Base-by-base conservation (phyloP, 139 green algal genomes). In the Tetraselmis striata region DNA sequence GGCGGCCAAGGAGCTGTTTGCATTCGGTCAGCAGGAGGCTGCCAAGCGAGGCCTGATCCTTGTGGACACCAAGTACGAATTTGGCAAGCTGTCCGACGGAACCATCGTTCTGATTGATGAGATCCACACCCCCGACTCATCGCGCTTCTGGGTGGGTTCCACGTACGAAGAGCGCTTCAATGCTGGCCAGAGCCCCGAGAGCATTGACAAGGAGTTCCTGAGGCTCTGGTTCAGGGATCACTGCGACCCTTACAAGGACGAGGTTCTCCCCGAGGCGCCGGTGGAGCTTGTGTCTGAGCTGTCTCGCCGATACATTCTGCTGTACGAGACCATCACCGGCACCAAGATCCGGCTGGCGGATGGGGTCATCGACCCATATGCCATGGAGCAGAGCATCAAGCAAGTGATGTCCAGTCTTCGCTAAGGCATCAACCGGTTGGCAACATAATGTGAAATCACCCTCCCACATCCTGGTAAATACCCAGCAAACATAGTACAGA, bases 131-230 rank as follows among this genome's bases (percentile, higher is more conserved):
- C 97, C 97, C 26, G 97, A 99, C 88, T 95, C 88, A 24, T 94
- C 87, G 79, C 86, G 91, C 79, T 93, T 85, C 75, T 90, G 88
- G 88, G 75, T 99, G 23, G 90, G 90, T 1, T 88, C 94, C 84
- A 93, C 82, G 0, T 99, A 98, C 79, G 90, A 95, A 77, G 86
- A 88, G 84, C 85, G 95, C 26, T 90, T 95, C 79, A 88, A 89
- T 5, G 85, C 84, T 0, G 92, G 92, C 0, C 76, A 79, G 27
- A 99, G 87, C 96, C 94, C 58, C 26, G 89, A 98, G 85, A 99
- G 95, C 88, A 97, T 99, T 24, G 97, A 99, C 90, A 99, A 99
- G 90, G 97, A 99, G 89, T 99, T 99, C 86, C 84, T 99, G 80
- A 88, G 97, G 26, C 90, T 99, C 26, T 99, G 97, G 97, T 99